Conservation (phyloP, 768 basidiomycete genomes). For the Boletus subcaerulescens region DNA sequence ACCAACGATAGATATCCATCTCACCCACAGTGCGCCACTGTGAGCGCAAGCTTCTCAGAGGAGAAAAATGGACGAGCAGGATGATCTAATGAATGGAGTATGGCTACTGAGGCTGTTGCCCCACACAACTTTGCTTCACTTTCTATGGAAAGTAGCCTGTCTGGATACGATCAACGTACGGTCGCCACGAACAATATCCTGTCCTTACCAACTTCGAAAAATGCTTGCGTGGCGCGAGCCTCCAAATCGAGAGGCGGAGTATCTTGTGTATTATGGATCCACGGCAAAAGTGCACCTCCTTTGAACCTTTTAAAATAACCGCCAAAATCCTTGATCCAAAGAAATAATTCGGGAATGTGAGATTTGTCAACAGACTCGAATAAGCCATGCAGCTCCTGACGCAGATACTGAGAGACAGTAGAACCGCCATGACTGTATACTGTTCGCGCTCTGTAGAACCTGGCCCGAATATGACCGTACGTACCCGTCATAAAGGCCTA, state of each 20-base stretch:
- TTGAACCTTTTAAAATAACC: conserved; percentile 90
- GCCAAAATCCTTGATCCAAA: conserved; percentile 74
- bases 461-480: conserved; percentile 9
- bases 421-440: conserved; percentile 82
- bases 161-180: conserved; percentile 35
- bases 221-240: conserved; percentile 81
- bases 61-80: conserved; percentile 83
- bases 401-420: conserved; percentile 82
- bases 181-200: neutral
- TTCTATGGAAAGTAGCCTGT: conserved; percentile 68
- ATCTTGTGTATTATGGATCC: conserved; percentile 41
- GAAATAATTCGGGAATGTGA: conserved; percentile 70
- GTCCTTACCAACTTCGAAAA: conserved; percentile 67
- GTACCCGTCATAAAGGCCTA: conserved; percentile 92
- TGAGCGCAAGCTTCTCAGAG: conserved; percentile 70
- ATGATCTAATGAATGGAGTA: conserved; percentile 86
- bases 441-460: conserved; percentile 2
- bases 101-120: conserved; percentile 85
- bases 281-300: conserved; percentile 75
- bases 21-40: conserved; percentile 91
- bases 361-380: conserved; percentile 76
- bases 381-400: conserved; percentile 80
- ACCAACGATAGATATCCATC: conserved; percentile 18
- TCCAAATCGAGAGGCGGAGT: conserved; percentile 63
- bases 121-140: conserved; percentile 74